phyloP scores from a whole-genome alignment of 2,329 filamentous ascomycete species.

The Microdochium nivale region DNA sequence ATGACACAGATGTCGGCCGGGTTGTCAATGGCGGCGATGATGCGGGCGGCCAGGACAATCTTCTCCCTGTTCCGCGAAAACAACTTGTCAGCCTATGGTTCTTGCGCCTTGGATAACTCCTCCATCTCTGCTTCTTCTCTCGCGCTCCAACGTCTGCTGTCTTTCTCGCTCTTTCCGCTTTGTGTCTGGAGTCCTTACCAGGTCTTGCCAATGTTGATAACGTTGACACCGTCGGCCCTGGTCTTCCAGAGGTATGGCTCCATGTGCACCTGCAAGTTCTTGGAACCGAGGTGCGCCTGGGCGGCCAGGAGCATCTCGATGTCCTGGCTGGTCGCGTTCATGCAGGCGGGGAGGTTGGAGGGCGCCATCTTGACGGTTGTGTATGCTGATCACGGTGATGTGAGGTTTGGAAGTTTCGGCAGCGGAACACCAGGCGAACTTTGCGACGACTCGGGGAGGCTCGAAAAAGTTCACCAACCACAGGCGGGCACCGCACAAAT shows the following conservation, averaged over 20 bases:
- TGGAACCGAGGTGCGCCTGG: conserved; percentile 92
- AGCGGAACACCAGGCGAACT: conserved; percentile 16
- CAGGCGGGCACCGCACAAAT: not conserved
- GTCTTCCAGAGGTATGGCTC: conserved; percentile 99
- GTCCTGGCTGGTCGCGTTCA: conserved; percentile 96
- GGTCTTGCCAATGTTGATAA: conserved; percentile 99
- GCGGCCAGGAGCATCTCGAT: conserved; percentile 99
- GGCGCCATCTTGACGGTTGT: conserved; percentile 77
- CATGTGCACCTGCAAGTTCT: conserved; percentile 99
- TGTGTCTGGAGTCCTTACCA: conserved; percentile 54
- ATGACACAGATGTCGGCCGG: conserved; percentile 98
- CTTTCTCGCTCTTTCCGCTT: not conserved
- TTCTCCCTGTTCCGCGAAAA: conserved; percentile 68
- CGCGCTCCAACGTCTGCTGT: not conserved
- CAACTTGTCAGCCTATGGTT: conserved; percentile 11
- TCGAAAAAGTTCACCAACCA: conserved; percentile 1
- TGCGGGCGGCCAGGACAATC: conserved; percentile 96
- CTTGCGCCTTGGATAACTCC: not conserved
- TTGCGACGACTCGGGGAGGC: conserved; percentile 8
- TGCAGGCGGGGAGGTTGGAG: conserved; percentile 84
- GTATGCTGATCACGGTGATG: conserved; percentile 16
- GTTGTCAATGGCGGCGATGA: conserved; percentile 99
- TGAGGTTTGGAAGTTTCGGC: conserved; percentile 16
- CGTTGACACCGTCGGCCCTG: conserved; percentile 94
- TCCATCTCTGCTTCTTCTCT: not conserved